Conservation (phyloP, 495 filamentous ascomycete species). For the Penicillium paradoxum region DNA sequence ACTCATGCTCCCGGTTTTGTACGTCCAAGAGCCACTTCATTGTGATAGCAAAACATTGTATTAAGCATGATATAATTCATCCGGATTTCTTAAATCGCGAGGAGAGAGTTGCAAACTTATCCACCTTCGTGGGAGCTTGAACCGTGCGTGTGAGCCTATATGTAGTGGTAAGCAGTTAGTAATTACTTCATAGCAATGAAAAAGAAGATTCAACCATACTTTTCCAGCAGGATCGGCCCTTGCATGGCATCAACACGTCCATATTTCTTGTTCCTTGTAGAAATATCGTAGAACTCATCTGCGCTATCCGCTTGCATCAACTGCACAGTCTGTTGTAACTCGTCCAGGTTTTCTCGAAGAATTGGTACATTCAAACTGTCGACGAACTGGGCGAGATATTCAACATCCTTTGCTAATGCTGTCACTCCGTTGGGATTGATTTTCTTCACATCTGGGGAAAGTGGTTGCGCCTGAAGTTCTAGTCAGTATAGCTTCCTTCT, state of each 20-base stretch:
- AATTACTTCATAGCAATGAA: slow-evolving; percentile 1
- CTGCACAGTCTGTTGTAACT: slow-evolving; percentile 83
- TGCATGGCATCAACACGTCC: slow-evolving; percentile 85
- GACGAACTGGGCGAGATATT: slow-evolving; percentile 80
- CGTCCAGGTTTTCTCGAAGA: slow-evolving; percentile 80
- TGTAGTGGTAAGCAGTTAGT: slow-evolving; percentile 31
- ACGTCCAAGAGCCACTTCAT: neutral
- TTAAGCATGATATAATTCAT: neutral
- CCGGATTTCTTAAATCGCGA: slow-evolving; percentile 64
- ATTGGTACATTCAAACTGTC: slow-evolving; percentile 74
- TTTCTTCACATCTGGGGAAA: slow-evolving; percentile 69
- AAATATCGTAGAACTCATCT: slow-evolving; percentile 91
- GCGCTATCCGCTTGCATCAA: slow-evolving; percentile 84
- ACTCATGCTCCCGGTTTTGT: neutral
- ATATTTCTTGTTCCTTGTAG: slow-evolving; percentile 84
- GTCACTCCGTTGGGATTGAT: slow-evolving; percentile 85
- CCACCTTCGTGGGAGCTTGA: slow-evolving; percentile 51
- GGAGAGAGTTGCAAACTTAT: slow-evolving; percentile 63
- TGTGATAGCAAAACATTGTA: neutral
- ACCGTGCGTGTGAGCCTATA: slow-evolving; percentile 59
- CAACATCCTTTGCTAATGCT: slow-evolving; percentile 75
- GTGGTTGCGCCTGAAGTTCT: slow-evolving; percentile 61
- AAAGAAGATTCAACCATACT: slow-evolving; percentile 47
- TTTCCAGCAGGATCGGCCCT: slow-evolving; percentile 81
- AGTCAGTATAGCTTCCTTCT: slow-evolving; percentile 6